Base-by-base conservation (phyloP, 2,329 filamentous ascomycete genomes). In the Exophiala calicioides region DNA sequence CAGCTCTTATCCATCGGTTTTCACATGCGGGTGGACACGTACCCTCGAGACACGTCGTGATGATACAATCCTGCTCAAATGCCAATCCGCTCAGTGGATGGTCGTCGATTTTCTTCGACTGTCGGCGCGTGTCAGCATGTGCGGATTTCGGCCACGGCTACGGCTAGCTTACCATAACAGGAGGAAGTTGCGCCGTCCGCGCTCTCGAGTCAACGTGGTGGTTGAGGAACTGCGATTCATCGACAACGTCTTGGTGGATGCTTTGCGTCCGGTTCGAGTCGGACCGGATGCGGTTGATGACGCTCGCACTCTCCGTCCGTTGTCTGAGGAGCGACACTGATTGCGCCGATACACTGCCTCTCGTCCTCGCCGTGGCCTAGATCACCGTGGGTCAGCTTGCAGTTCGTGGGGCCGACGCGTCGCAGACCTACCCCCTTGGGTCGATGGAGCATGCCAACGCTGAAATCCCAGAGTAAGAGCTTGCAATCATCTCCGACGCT, bases 401-500 rank as follows among this genome's bases (percentile, higher is more conserved):
- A 49, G 46, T 30, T 34, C 6, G 10, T 15, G 8, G 21, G 26
- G 9, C 7, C 23, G 9, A 6, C 16, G 15, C 26, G 7, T 26
- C n/a, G 20, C 34, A 12, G 16, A 79, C 86, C 62, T 72, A 90
- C 86, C 58, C 81, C 85, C 70, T 91, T 91, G 15, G 93, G 91
- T 50, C 90, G 80, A 67, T 94, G 88, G 60, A 98, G 76, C 91
- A 97, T 97, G 59, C 90, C 90, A 31, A 95, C 89, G 57, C 85
- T 95, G 65, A 98, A 98, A 71, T 98, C 93, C 93, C 93, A 98
- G 9, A 98, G 74, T 49, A 95, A 81, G 13, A 98, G 73, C 47
- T 90, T 79, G 60, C 90, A 88, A 65, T 98, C 93, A 64, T 97
- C 91, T 10, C 91, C 93, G 1, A 98, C 91, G 60, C 89, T 95